Evolutionary conservation across 2,329 filamentous ascomycete species (phyloP), one percentile per base, ranked within the genome.

Genomic region (Aspergillus sp.): DNA sequence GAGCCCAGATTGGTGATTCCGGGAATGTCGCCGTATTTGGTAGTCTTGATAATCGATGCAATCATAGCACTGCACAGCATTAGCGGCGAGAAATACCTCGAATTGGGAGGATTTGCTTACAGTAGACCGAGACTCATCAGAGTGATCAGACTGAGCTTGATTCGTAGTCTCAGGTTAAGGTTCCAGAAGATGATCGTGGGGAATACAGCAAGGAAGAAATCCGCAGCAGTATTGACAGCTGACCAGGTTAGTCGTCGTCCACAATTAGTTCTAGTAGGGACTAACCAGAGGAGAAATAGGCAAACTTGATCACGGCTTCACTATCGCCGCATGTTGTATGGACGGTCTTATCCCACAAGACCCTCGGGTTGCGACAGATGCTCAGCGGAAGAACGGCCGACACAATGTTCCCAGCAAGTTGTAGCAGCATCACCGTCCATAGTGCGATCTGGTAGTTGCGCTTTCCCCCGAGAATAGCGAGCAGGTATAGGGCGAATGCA

Each of bases 1-100:
- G 68, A 54, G 25, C 71, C 70, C 7, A 72, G 64, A 38, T 74
- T 69, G 1, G 70, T 73, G 51, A 73, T 61, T 34, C 71, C 67
- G 11, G 71, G 71, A 3, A 74, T 55, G 17, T 65, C 48, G 46
- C 60, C 4, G 28, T 72, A 66, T 41, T 72, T 72, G 50, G 71
- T 73, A 15, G 71, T 71, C 49, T 74, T 74, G 64, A 74, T 66
- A 47, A 74, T 71, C 13, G 71, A 73, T n/a, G 72, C 71, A 22
- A 71, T 28, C 71, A 74, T 72, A 11, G 71, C 72, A 1, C 71
- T 73, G 31, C 15, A n/a, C 7, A 8, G 13, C 11, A 31, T 62
- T 38, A 58, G 62, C 25, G 34, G 3, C 6, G 22, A 46, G 28
- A 30, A 9, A 11, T 17, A n/a, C 15, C 3, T 7, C 7, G 2